A percentile compares a stretch with the other conserved stretches of the same genome.
Evolutionary conservation across 345 rosid genomes (phyloP).

Genomic region (Brassica carinata): DNA sequence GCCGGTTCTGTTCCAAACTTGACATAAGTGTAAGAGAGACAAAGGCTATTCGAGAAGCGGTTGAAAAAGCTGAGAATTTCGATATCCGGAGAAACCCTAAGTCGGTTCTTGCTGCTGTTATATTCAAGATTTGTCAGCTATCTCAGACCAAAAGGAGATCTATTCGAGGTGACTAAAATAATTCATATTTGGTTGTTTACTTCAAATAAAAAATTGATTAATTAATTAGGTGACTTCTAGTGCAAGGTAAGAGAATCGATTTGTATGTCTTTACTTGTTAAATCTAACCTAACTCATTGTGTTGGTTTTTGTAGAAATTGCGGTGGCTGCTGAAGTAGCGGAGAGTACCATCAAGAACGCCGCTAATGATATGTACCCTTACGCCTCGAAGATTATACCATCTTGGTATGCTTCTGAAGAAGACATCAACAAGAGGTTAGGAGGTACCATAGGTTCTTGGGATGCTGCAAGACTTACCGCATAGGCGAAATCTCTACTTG

Average conservation of each 20-base stretch:
- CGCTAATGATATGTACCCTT: constrained; percentile 39
- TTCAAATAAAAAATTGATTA: background rate
- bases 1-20: constrained; percentile 24
- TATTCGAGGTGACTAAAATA: constrained; percentile 5
- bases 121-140: constrained; percentile 24
- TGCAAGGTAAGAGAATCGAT: background rate
- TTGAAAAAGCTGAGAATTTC: constrained; percentile 5
- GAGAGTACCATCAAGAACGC: constrained; percentile 43
- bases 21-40: background rate
- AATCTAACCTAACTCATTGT: background rate
- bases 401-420: constrained; percentile 42
- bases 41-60: constrained; percentile 13
- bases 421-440: constrained; percentile 17
- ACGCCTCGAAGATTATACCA: constrained; percentile 38
- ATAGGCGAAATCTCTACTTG: background rate
- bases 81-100: constrained; percentile 32
- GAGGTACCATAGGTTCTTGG: constrained; percentile 11
- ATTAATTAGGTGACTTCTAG: background rate
- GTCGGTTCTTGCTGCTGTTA: constrained; percentile 29
- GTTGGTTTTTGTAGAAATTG: constrained; percentile 37
- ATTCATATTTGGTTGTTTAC: no score
- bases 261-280: background rate
- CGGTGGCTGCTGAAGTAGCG: constrained; percentile 27
- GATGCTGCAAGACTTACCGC: background rate
- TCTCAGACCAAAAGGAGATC: background rate